Evolutionary conservation across 2,329 filamentous ascomycete genomes (phyloP), one percentile per base, ranked within the genome.

Genomic region (Septoria petroselini): DNA sequence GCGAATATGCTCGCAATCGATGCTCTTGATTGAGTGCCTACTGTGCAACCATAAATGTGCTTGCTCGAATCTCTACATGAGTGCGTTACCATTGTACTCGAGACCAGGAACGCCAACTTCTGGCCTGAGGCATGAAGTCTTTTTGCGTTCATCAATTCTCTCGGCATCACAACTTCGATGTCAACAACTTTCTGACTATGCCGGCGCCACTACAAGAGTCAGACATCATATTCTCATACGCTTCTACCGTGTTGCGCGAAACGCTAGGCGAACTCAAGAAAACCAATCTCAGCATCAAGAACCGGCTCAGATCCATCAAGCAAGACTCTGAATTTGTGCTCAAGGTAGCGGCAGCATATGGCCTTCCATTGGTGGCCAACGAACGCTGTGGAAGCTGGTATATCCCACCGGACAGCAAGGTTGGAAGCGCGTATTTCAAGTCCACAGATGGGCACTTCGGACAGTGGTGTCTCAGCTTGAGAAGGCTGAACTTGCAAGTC

Each of bases 331-430:
- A 68, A 1, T 97, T 96, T 67, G 87, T 93, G 17, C 68, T 73
- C 18, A 66, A 73, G 6, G 83, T 89, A 0, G 77, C 80, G 1
- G 66, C 68, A 1, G 74, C 76, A 0, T 81, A 76, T 30, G 57
- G 62, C 2, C 73, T 91, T 1, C 89, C 90, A 0, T 74, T 97
- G 1, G 76, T 97, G 11, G 90, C 91, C 23, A 98, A 98, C 65
- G 91, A 97, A 73, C 81, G 93, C 52, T 97, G 93, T 68, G 93
- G 93, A 0, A 91, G 88, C 70, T 98, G 93, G 93, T 97, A 97
- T 68, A 86, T 97, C 19, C 70, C 73, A 2, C 84, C 84, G 0
- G 68, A 68, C 6, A 63, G 64, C 19, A 93, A 91, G 69, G 71
- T 66, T 1, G 86, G 81, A 25, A 90, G 86, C 58, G 88, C 86